Evolutionary conservation across 1,284 basidiomycete genomes (phyloP).

Genomic region (Anthracocystis walkeri): DNA sequence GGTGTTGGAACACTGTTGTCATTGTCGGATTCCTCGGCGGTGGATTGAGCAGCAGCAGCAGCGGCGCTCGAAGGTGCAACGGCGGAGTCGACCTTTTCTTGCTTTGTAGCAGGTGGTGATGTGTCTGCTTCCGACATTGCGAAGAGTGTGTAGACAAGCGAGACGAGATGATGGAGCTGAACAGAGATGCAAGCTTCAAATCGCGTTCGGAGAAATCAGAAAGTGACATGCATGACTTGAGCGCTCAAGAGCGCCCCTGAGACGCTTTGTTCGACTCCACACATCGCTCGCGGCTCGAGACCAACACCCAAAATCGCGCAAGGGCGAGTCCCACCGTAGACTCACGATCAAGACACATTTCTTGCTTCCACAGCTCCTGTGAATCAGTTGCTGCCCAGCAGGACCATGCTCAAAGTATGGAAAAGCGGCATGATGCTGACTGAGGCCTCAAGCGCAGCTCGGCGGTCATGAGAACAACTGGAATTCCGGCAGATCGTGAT

Average conservation of each 20-base stretch:
- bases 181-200: background rate
- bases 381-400: background rate
- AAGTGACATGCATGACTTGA: constrained; percentile 3
- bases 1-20: background rate
- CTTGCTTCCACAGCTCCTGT: background rate
- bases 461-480: constrained; percentile 23
- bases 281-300: background rate
- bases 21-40: background rate
- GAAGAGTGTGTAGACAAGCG: background rate
- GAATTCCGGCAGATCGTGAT: constrained; percentile 39
- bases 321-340: background rate
- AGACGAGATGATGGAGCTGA: constrained; percentile 1
- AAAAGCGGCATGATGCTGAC: no score
- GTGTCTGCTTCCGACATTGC: constrained; percentile 19
- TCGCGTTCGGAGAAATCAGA: no score
- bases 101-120: constrained; percentile 12
- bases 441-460: background rate
- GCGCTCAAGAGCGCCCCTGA: constrained; percentile 12
- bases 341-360: background rate
- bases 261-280: constrained; percentile 12
- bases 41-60: constrained; percentile 5
- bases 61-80: constrained; percentile 24
- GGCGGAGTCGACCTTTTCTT: constrained; percentile 22
- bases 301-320: background rate
- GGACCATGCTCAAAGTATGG: no score